Evolutionary conservation across 2,329 filamentous ascomycete genomes (phyloP), one percentile per base, ranked within the genome.

Genomic region (Colletotrichum eremochloae): DNA sequence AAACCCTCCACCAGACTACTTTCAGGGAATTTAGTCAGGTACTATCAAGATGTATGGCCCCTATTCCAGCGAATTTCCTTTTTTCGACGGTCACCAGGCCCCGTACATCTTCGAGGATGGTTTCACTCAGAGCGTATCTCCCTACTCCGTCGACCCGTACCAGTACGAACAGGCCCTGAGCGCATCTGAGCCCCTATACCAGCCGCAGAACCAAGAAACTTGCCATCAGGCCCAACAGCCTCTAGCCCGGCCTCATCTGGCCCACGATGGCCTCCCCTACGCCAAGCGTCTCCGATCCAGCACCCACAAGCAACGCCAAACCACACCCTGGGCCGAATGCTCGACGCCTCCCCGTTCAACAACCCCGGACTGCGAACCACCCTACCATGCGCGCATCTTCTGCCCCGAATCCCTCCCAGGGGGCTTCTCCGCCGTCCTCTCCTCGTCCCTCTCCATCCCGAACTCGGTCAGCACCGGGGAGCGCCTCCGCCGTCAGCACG

Each of bases 391-490:
- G 24, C 48, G 31, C 24, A 15, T 36, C 42, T 66, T 57, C 44
- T 44, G 29, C 9, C 33, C 46, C 4, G 18, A 38, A 7, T 18
- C 31, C 38, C 33, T 67, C 55, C 63, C 29, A 2, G 67, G 67
- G n/a, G 24, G 44, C 46, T 66, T 60, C 62, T 68, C 73, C 48
- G 50, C 74, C 20, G 71, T 78, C 7, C 69, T 74, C 7, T 68
- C 76, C 12, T 72, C 76, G 20, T 68, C 75, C 12, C 69, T 81
- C 36, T 12, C n/a, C 8, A 63, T 81, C 2, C 79, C 77, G 0
- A 3, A 7, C 8, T 48, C 55, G 68, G 36, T 78, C 12, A 2
- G 40, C 20, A 8, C 65, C 1, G n/a, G 67, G 0, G 78, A 81
- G 53, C 62, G 68, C n/a, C 8, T 31, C 6, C 74, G 71, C 7